Base-by-base conservation (phyloP, 2,329 filamentous ascomycete species). In the Whalleya microplaca region DNA sequence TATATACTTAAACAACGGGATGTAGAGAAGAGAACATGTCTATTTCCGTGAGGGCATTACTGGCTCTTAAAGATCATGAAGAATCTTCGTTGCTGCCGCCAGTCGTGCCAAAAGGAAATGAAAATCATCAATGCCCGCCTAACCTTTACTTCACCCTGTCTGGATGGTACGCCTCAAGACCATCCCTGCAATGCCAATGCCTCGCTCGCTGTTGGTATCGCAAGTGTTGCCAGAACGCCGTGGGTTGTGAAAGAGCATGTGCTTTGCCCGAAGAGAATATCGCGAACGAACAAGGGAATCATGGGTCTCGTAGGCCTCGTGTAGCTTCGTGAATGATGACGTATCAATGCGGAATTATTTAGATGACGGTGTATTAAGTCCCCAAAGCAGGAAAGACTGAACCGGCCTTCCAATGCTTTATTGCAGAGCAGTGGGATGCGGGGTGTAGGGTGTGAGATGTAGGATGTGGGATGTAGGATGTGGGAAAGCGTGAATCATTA, bases 221-320 rank as follows among this genome's bases (percentile, higher is more conserved):
- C 51, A 49, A 53, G 44, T 48, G 58, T 56, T 62, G 57, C 63
- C 66, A 48, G 23, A 68, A 70, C 66, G 66, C 67, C 67, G 20
- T 46, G 45, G 41, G n/a, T n/a, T n/a, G n/a, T n/a, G 20, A 53
- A 55, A 63, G 59, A 58, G 50, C 56, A 57, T 55, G 44, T 52
- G 51, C 29, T 29, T 47, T 46, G 32, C 48, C 46, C 21, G 27
- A 21, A 58, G 56, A 46, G 40, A 59, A 61, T 48, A 49, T 61
- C 53, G 56, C 55, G 58, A 56, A 58, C 59, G 44, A 49, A 44
- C 59, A 56, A 43, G 59, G 54, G 55, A 46, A 20, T 68, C 66
- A 44, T 69, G 29, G 49, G 53, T 58, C 53, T 71, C 68, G 56
- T 71, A 59, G 53, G 58, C 56, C 59, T 70, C 70, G 55, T 71